Conservation (phyloP, 176 grass and related monocot genomes). For the Triticum urartu region DNA sequence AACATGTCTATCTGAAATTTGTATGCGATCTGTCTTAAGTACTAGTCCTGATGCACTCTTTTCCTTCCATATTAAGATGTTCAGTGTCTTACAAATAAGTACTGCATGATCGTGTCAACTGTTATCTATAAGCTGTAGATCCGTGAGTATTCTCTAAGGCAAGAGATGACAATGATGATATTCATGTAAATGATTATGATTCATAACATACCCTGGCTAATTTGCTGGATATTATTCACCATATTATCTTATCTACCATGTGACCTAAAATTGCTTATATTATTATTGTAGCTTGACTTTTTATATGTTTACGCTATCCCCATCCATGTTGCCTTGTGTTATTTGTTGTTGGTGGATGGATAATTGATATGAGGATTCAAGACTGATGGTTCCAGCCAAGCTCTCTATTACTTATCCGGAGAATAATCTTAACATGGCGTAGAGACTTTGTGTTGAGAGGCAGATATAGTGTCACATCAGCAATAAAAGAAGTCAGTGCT, state of each 20-base stretch:
- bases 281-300: background rate
- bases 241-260: background rate
- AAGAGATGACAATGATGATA: background rate
- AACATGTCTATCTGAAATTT: background rate
- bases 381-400: background rate
- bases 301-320: background rate
- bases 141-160: background rate
- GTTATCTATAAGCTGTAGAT: background rate
- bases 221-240: background rate
- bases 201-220: background rate
- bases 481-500: background rate
- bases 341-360: background rate
- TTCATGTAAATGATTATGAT: background rate
- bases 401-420: conserved; percentile 3
- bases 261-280: background rate
- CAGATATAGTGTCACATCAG: conserved; percentile 6
- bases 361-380: background rate
- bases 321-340: background rate
- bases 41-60: background rate
- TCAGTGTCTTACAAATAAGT: background rate
- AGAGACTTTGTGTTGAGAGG: background rate
- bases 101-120: background rate
- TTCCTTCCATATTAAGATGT: background rate
- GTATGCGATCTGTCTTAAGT: background rate
- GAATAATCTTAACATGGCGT: background rate